Conservation (phyloP, 2,329 filamentous ascomycete species). For the Fusarium tanahbumbuense region DNA sequence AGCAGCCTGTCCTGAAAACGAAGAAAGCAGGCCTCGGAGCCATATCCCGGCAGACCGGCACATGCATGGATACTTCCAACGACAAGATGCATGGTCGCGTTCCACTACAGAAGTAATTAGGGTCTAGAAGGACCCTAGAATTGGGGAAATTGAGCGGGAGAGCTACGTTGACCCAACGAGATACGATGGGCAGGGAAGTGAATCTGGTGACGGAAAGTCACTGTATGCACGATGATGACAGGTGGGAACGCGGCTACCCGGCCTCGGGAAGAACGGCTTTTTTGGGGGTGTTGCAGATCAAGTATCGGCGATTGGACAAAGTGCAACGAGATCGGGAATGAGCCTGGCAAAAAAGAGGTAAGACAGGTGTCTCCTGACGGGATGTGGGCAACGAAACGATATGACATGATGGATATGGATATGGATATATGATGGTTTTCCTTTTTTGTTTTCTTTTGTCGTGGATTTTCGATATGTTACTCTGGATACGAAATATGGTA, state of each 20-base stretch:
- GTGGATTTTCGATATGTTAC: constrained; percentile 12
- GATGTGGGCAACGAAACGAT: constrained; percentile 12
- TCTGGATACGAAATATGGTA: constrained; percentile 16
- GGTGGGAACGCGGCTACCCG: constrained; percentile 28
- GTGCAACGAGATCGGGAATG: constrained; percentile 15
- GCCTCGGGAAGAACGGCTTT: constrained; percentile 44
- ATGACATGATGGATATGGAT: constrained; percentile 7
- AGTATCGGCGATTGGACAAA: constrained; percentile 35
- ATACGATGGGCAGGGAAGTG: constrained; percentile 9
- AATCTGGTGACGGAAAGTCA: constrained; percentile 15
- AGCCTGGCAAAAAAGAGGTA: constrained; percentile 19
- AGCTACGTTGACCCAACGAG: constrained; percentile 5
- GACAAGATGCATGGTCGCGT: constrained; percentile 14
- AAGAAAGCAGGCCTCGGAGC: constrained; percentile 20
- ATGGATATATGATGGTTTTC: constrained; percentile 4
- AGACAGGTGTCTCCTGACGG: constrained; percentile 9
- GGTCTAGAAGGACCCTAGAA: constrained; percentile 20
- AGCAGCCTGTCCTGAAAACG: constrained; percentile 17
- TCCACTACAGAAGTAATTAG: constrained; percentile 25
- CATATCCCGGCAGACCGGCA: constrained; percentile 36
- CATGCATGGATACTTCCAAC: constrained; percentile 15
- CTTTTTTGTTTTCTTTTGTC: constrained; percentile 1
- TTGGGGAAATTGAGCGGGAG: constrained; percentile 11
- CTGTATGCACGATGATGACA: constrained; percentile 43
- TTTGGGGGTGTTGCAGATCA: constrained; percentile 35